phyloP scores from a whole-genome alignment of 2,329 filamentous ascomycete genomes.

The Salinomyces thailandicus region DNA sequence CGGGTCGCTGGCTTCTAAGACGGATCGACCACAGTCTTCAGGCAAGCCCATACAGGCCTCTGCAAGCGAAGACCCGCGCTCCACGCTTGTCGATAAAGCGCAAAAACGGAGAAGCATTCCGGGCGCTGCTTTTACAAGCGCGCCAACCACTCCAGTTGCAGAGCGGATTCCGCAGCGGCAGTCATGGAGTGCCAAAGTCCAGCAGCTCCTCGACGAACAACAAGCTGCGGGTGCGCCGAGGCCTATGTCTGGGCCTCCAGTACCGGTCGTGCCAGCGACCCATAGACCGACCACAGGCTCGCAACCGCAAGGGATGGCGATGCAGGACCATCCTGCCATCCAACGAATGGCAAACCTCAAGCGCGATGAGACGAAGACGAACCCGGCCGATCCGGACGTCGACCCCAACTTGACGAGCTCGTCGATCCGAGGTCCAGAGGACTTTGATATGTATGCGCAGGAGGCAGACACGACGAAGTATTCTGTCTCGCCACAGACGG shows the following conservation, averaged over 20 bases:
- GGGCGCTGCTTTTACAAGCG: slow-evolving; percentile 7
- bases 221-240: not conserved
- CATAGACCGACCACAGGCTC: not conserved
- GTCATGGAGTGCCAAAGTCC: slow-evolving; percentile 5
- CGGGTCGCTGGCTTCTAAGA: not conserved
- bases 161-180: slow-evolving; percentile 7
- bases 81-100: not conserved
- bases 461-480: slow-evolving; percentile 41
- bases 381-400: slow-evolving; percentile 5
- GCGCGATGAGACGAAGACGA: slow-evolving; percentile 9
- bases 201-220: too few species aligned
- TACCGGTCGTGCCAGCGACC: slow-evolving; percentile 1
- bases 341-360: slow-evolving; percentile 18
- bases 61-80: not conserved
- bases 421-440: slow-evolving; percentile 26
- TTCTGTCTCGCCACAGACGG: slow-evolving; percentile 38
- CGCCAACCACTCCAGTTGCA: not conserved
- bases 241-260: slow-evolving; percentile 2
- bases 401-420: slow-evolving; percentile 21
- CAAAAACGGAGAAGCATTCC: slow-evolving; percentile 14
- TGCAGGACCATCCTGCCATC: slow-evolving; percentile 20
- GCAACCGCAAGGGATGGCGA: slow-evolving; percentile 2
- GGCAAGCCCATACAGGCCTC: not conserved
- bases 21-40: not conserved
- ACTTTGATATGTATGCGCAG: slow-evolving; percentile 40